Evolutionary conservation across 805 yeast species (phyloP), one percentile per base, ranked within the genome.

Genomic region (Schwanniomyces occidentalis): DNA sequence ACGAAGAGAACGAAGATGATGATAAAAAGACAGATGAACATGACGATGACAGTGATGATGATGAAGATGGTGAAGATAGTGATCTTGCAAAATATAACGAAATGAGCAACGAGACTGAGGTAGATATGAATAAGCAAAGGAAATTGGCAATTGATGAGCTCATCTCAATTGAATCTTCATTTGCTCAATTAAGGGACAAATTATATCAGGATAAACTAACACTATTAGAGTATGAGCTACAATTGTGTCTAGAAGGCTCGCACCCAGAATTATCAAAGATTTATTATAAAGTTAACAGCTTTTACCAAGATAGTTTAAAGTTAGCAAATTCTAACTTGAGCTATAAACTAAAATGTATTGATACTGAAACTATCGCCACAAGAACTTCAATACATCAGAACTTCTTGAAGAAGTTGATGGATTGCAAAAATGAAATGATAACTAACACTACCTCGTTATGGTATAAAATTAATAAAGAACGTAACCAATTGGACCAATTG

Each of bases 401-500:
- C 53, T 87, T 75, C 56, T 62, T 76, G 56, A 85, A 84, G 49
- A 73, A 76, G 38, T 66, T 77, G 22, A 77, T 81, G 48, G 95
- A 88, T 52, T 58, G 75, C 29, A 83, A 88, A 42, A 72, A 73
- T 34, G 67, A 73, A 16, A 71, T 87, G 66, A 72, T 91, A 30
- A 70, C 76, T 40, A 72, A 77, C 6, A 85, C 95, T 4, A 90
- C 97, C 5, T 76, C 83, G 25, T 73, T 78, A 43, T 93, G 98
- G 98, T 91, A 91, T 65, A 82, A 85, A 46, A 85, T 90, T 51
- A 90, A 89, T 60, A 79, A 82, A 50, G 98, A 93, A 56, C 73
- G 97, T 49, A 73, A 95, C 44, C 80, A 79, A 28, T 73, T 87
- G 77, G 96, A 88, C 56, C 74, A 76, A 43, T 49, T 78, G 32